A percentile compares a stretch with the other conserved stretches of the same genome.
phyloP scores from a whole-genome alignment of 2,329 filamentous ascomycete species.

The Aureobasidium pullulans region DNA sequence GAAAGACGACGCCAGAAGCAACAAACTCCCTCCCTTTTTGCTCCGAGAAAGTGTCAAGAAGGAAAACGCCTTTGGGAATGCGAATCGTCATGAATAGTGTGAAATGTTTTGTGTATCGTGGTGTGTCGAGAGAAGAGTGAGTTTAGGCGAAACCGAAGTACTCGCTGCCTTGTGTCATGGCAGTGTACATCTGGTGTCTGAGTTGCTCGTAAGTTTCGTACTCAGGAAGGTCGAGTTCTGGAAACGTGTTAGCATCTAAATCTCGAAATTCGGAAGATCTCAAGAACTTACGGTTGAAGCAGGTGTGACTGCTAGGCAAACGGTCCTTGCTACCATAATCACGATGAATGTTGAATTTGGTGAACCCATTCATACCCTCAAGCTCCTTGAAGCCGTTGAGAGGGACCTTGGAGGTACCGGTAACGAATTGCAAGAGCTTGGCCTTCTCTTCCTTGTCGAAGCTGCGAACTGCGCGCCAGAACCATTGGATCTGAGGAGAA shows the following conservation, averaged over 20 bases:
- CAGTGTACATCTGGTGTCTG: slow-evolving; percentile 80
- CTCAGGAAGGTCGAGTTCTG: slow-evolving; percentile 95
- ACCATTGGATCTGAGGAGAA: slow-evolving; percentile 97
- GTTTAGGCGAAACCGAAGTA: slow-evolving; percentile 89
- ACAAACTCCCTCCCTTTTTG: not conserved
- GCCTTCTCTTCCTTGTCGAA: slow-evolving; percentile 99
- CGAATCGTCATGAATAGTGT: not conserved
- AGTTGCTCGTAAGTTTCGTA: slow-evolving; percentile 94
- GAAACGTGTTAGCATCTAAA: slow-evolving; percentile 29
- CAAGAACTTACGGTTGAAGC: slow-evolving; percentile 86
- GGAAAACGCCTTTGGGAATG: not conserved
- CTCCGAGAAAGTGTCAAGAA: not conserved
- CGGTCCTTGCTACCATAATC: slow-evolving; percentile 96
- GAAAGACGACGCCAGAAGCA: not conserved
- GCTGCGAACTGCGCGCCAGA: slow-evolving; percentile 94
- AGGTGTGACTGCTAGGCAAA: slow-evolving; percentile 92
- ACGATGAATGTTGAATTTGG: slow-evolving; percentile 96
- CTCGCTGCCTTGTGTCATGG: slow-evolving; percentile 95
- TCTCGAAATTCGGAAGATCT: not conserved
- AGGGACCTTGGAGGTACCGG: slow-evolving; percentile 94
- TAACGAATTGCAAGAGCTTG: slow-evolving; percentile 95
- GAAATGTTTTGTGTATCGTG: not conserved
- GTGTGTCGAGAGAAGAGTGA: not conserved
- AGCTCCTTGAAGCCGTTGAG: slow-evolving; percentile 98
- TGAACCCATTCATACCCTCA: slow-evolving; percentile 98